Evolutionary conservation across 257 asterid species (phyloP), one percentile per base, ranked within the genome.

Genomic region (Paulownia fortunei): DNA sequence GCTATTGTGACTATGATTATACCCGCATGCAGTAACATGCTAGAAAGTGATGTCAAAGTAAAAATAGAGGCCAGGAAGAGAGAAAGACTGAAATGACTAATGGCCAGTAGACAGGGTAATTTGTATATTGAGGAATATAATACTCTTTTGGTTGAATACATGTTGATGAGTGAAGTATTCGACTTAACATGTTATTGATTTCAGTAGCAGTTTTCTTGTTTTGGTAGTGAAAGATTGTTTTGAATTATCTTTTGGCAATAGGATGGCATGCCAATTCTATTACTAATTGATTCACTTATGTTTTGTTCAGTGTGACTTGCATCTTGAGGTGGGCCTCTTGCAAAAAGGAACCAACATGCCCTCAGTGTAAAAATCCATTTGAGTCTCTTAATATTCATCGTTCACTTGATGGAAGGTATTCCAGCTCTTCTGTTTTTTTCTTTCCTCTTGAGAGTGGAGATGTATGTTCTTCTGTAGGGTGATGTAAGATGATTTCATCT

Each of bases 351-450:
- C 89, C 94, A 13, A 88, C 91, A 12, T 93, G 98, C 78, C 99
- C 99, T 21, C 98, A 93, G 84, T 95, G 99, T 79, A 95, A 93
- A 77, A 77, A 81, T 66, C 96, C 92, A 41, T 95, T 95, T 69
- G 85, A 89, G 83, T 90, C 86, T 83, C 98, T 95, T 37, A 74
- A 88, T 72, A 56, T 95, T 83, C 97, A 88, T 73, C 99, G 97
- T 15, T 80, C 92, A n/a, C 97, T 95, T 78, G 98, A 95, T 85
- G 99, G 99, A 70, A 91, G 97, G 99, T 93, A 88, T 37, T 76
- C 27, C 42, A 41, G 54, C 61, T 46, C 32, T n/a, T 41, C 58
- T 79, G 15, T 65, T 13, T 70, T 36, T 69, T 76, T 49, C 32
- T 7, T 63, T 23, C 24, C 34, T 63, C 3, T 34, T 26, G n/a